Evolutionary conservation across 139 green algal genomes (phyloP).

Genomic region (Nannochloris sp.): DNA sequence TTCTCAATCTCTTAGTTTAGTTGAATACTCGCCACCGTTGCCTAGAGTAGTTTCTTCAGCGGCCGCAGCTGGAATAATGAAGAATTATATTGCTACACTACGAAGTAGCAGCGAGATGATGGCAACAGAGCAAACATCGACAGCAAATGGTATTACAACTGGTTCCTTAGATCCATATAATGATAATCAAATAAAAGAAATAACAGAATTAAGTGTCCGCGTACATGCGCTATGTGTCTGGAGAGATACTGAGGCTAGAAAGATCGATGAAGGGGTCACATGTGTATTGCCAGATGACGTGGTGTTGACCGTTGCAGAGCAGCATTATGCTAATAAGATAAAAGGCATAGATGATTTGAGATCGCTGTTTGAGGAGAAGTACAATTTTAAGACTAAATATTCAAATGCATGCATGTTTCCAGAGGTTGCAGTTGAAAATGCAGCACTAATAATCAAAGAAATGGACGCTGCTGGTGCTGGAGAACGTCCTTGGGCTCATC

Average conservation of each 20-base stretch:
- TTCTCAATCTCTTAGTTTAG: conserved; percentile 25
- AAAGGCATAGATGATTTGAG: no score
- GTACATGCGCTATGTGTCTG: conserved; percentile 48
- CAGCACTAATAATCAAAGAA: background rate
- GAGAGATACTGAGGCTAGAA: conserved; percentile 39
- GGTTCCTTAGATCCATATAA: background rate
- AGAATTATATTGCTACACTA: background rate
- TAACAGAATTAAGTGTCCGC: conserved; percentile 12
- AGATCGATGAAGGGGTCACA: conserved; percentile 27
- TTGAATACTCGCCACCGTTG: conserved; percentile 9
- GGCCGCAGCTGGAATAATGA: background rate
- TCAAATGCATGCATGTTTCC: background rate
- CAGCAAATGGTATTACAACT: background rate
- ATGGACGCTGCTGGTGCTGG: background rate
- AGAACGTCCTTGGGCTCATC: conserved; percentile 1
- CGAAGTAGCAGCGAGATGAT: no score
- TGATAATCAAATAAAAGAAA: background rate
- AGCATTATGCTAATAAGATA: background rate
- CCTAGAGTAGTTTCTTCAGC: conserved; percentile 1
- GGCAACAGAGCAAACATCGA: no score
- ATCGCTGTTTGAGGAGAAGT: background rate
- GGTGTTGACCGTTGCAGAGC: conserved; percentile 24
- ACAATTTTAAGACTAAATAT: background rate
- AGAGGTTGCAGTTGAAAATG: background rate
- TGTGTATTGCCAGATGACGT: conserved; percentile 34